Percentiles rank a stretch among this genome's conserved stretches.
phyloP scores from a whole-genome alignment of 371 early-diverging fungal species.

The Nematocida homosporus region DNA sequence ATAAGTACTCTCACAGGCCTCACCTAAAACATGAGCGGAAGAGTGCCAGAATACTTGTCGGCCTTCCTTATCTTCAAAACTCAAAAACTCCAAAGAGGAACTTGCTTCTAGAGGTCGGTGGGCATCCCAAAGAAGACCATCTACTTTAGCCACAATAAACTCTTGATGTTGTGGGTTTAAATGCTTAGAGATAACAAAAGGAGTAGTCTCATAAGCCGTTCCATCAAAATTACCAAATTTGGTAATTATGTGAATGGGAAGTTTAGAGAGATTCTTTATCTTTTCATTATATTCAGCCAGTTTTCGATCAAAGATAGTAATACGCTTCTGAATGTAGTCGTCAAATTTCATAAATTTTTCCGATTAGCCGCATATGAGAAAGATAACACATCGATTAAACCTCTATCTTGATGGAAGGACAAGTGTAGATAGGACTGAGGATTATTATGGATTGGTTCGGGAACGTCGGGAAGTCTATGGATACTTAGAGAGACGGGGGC shows the following conservation, averaged over 20 bases:
- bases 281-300: not conserved
- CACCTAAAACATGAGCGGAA: slow-evolving; percentile 96
- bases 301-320: slow-evolving; percentile 6
- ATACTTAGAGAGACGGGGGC: slow-evolving; percentile 34
- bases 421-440: not conserved
- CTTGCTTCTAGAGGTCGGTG: slow-evolving; percentile 77
- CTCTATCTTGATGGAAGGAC: slow-evolving; percentile 27
- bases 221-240: slow-evolving; percentile 1
- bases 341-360: slow-evolving; percentile 6
- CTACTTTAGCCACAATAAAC: slow-evolving; percentile 67
- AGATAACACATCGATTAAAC: not conserved
- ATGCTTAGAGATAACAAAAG: slow-evolving; percentile 37
- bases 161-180: slow-evolving; percentile 43
- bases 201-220: slow-evolving; percentile 38
- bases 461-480: slow-evolving; percentile 25
- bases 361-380: not conserved
- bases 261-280: not conserved
- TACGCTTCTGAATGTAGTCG: not conserved
- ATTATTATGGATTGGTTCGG: not conserved
- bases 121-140: slow-evolving; percentile 86
- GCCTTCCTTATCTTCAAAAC: slow-evolving; percentile 75
- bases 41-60: slow-evolving; percentile 97
- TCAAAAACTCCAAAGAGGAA: slow-evolving; percentile 79
- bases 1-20: slow-evolving; percentile 83
- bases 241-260: slow-evolving; percentile 19